Percentiles rank a stretch among this genome's conserved stretches.
Evolutionary conservation across 768 basidiomycete genomes (phyloP).

Genomic region (Psilocybe cubensis): DNA sequence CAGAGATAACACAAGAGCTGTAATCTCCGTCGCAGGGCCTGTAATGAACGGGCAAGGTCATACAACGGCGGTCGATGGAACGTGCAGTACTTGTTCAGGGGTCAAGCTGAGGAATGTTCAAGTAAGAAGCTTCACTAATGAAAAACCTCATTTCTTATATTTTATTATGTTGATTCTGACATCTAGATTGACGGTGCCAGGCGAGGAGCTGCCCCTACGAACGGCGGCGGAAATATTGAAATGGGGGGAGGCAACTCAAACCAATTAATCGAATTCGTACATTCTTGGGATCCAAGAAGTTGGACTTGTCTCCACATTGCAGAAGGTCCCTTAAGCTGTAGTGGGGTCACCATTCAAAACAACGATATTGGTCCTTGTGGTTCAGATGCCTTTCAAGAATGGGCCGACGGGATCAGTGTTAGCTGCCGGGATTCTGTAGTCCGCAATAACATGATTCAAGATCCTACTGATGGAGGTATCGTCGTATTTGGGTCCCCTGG

Average conservation of each 20-base stretch:
- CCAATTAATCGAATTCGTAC: slow-evolving; percentile 80
- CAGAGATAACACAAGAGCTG: slow-evolving; percentile 65
- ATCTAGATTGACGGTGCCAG: slow-evolving; percentile 76
- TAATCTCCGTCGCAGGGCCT: slow-evolving; percentile 69
- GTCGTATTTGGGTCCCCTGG: slow-evolving; percentile 80
- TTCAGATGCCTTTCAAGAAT: slow-evolving; percentile 62
- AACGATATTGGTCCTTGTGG: slow-evolving; percentile 87
- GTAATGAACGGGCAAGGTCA: slow-evolving; percentile 66
- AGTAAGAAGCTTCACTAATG: slow-evolving; percentile 45
- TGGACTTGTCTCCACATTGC: slow-evolving; percentile 85
- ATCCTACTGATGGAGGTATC: slow-evolving; percentile 81
- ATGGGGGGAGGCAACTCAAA: slow-evolving; percentile 76
- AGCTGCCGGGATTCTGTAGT: slow-evolving; percentile 66
- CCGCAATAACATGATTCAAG: slow-evolving; percentile 69
- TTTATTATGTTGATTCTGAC: neutral
- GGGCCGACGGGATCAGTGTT: slow-evolving; percentile 85
- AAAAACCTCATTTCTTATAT: neutral
- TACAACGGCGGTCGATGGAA: slow-evolving; percentile 73
- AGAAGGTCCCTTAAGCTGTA: slow-evolving; percentile 71
- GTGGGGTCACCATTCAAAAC: slow-evolving; percentile 67
- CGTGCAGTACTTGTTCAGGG: slow-evolving; percentile 60
- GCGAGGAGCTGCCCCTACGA: slow-evolving; percentile 49
- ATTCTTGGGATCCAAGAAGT: slow-evolving; percentile 73
- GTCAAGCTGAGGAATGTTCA: slow-evolving; percentile 74
- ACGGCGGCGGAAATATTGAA: slow-evolving; percentile 81